Base-by-base conservation (phyloP, 2,329 filamentous ascomycete genomes). In the Ophiocordyceps camponoti-rufipedis region DNA sequence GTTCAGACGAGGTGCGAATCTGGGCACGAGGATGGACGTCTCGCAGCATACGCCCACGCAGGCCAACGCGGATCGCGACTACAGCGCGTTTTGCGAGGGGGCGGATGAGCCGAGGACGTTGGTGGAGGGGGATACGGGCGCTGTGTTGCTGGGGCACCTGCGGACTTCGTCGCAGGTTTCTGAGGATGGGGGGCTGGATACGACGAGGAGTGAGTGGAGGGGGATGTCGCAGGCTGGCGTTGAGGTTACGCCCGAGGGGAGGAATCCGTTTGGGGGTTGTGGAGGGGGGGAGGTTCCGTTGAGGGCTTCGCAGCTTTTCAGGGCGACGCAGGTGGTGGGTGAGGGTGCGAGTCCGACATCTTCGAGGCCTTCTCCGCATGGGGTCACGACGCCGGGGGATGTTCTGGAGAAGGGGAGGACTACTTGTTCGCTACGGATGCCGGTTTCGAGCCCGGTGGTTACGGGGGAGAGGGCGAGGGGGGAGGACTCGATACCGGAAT, bases 21-120 rank as follows among this genome's bases (percentile, higher is more conserved):
- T 18, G 35, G 16, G 9, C 1, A 18, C 9, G 10, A 48, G 59
- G 44, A 70, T 66, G 61, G 63, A 69, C 31, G 59, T 56, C n/a
- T 72, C 70, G 11, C 67, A 71, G 39, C 65, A 69, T 46, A 72
- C 72, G 10, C 69, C 69, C 1, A 78, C 74, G 1, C 74, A 78
- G 56, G 61, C 66, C 47, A 78, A 78, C 50, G 66, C 69, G 41
- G 71, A 65, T 42, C 68, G 73, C 35, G 74, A 74, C 56, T 78
- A 78, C 51, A 67, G 68, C 59, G 64, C 50, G 63, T 69, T 57
- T 48, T 60, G 51, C 48, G 49, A 56, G 11, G 44, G 56, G 28
- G 54, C 51, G 3, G 55, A 59, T 32, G 60, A 64, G 31, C 52
- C 52, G 28, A 58, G 53, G 14, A 67, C 64, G 3, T 55, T 71